phyloP scores from a whole-genome alignment of 257 asterid species.

The Parsonsia alboflavescens region DNA sequence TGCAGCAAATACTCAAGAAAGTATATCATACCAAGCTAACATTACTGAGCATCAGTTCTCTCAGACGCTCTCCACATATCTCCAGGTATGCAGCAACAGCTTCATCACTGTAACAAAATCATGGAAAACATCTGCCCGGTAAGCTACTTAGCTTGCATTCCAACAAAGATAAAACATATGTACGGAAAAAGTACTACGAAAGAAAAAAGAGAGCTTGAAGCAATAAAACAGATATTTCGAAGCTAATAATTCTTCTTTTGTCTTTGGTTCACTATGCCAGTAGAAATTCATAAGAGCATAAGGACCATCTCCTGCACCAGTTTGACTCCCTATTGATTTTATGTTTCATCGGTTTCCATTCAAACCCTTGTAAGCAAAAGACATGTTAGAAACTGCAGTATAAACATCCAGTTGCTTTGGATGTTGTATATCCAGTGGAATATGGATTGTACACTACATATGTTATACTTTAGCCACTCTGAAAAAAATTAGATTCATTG shows the following conservation, averaged over 20 bases:
- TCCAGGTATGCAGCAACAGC: slow-evolving; percentile 93
- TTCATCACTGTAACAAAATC: slow-evolving; percentile 61
- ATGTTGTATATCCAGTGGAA: neutral
- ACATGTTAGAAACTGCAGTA: neutral
- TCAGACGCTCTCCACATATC: slow-evolving; percentile 58
- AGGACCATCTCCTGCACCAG: neutral
- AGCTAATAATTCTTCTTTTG: neutral
- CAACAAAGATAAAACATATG: neutral
- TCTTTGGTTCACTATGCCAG: neutral
- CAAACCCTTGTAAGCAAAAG: neutral
- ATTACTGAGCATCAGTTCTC: slow-evolving; percentile 62
- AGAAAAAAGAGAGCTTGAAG: neutral
- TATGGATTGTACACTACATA: neutral
- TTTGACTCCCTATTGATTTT: neutral
- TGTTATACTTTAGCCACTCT: neutral
- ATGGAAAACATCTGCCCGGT: slow-evolving; percentile 9
- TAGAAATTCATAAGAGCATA: neutral
- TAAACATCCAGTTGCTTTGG: neutral
- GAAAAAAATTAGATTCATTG: neutral
- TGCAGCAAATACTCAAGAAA: neutral
- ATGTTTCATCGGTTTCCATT: neutral
- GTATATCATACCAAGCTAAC: slow-evolving; percentile 44
- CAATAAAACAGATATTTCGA: neutral
- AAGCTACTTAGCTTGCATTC: neutral
- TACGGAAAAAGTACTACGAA: neutral